These are phyloP conservation scores for Cladosporium velox DNA, from an alignment of 2,329 filamentous ascomycete species.

Conservation along the genomic window DNA sequence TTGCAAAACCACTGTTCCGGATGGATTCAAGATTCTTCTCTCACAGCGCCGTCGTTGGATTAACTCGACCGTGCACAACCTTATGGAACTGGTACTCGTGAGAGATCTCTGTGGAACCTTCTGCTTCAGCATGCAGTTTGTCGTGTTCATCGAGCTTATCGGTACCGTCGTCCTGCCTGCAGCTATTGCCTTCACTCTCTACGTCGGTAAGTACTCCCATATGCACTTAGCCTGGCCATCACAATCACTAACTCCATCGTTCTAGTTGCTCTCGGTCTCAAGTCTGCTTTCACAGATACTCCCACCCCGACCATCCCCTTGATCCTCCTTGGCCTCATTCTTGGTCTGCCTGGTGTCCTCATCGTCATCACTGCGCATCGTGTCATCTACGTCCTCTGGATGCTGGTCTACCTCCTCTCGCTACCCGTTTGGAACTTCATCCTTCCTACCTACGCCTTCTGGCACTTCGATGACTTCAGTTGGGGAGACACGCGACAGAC, in stretches of 20 bases:
- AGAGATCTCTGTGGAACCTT: conserved; percentile 97
- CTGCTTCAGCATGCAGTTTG: conserved; percentile 99
- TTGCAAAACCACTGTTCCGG: conserved; percentile 96
- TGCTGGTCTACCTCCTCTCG: conserved; percentile 91
- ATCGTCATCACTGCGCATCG: conserved; percentile 93
- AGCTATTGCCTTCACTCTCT: conserved; percentile 95
- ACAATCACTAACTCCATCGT: conserved; percentile 32
- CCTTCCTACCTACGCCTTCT: conserved; percentile 90
- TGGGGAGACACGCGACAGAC: conserved; percentile 99
- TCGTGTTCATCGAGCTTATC: conserved; percentile 91
- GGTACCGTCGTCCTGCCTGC: conserved; percentile 93
- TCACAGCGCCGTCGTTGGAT: conserved; percentile 98
- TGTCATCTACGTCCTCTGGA: conserved; percentile 90
- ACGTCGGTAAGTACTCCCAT: conserved; percentile 70
- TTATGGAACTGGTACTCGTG: conserved; percentile 96
- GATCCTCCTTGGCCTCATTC: conserved; percentile 82
- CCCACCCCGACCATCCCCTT: conserved; percentile 83
- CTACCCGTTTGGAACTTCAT: conserved; percentile 98
- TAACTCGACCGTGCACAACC: conserved; percentile 97
- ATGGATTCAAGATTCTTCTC: conserved; percentile 85
- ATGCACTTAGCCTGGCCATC: background rate
- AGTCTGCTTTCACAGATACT: conserved; percentile 57
- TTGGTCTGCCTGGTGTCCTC: conserved; percentile 88
- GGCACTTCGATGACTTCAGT: conserved; percentile 99
- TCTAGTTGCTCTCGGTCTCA: conserved; percentile 81